Base-by-base conservation (phyloP, 2,329 filamentous ascomycete species). In the Epichloe hybrida region DNA sequence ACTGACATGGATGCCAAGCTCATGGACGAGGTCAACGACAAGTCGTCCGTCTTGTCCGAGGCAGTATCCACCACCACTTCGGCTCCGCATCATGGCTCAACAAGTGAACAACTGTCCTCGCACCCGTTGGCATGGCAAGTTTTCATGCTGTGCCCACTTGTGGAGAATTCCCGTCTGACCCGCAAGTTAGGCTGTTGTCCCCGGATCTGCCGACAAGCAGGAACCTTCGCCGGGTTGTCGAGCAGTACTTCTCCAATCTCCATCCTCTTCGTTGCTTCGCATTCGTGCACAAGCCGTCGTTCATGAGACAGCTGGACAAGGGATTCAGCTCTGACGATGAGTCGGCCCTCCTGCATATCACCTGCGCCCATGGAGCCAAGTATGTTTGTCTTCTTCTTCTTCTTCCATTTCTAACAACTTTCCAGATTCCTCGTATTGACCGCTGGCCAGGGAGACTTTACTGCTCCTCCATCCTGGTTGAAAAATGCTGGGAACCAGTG, bases 261-360 rank as follows among this genome's bases (percentile, higher is more conserved):
- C 73, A 69, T 48, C 65, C 66, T n/a, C 60, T 69, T 4, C 62
- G 66, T 20, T 69, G 66, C 53, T 69, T 69, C 49, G 65, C 66
- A 15, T 69, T 69, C 60, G 65, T 69, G 17, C 66, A 69, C 48
- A 66, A 68, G 47, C 66, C 66, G 4, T 67, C 66, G 1, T 68
- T 69, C 47, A 65, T 66, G 55, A 58, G 65, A 5, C 65, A 67
- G 44, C 57, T 69, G 5, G 66, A 69, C 50, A 66, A 64, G 23
- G 66, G 66, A 0, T 60, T 67, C 44, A 58, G 60, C 7, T 61
- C 57, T 4, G 65, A 68, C 11, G 66, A 69, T 37, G 66, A 69
- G 50, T 63, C 61, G 41, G 64, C 66, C 15, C 57, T 69, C 21
- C 52, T 69, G 8, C 59, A 69, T 48, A 63, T 68, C 17, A 62